Base-by-base conservation (phyloP, 2,329 filamentous ascomycete species). In the Xylaria sp. region DNA sequence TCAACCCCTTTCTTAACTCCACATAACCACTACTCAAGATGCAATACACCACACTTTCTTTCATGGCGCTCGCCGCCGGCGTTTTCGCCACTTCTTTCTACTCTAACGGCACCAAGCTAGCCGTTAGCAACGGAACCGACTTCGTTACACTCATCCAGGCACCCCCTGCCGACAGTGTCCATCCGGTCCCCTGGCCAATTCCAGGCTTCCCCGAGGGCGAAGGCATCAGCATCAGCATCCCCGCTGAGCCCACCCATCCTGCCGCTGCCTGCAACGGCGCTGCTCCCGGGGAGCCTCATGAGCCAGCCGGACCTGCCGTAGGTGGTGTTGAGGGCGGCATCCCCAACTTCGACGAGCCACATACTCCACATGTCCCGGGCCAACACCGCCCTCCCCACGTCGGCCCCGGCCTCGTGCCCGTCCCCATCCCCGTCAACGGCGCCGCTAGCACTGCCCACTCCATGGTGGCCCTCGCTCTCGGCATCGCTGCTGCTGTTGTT, bases 11-110 rank as follows among this genome's bases (percentile, higher is more conserved):
- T 31, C 15, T 19, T 2, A 31, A 12, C 3, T 21, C 19, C 33
- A 17, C 4, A 14, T 17, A 37, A 19, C 19, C 33, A n/a, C 23
- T 12, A 4, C 15, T 51, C 45, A 60, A 23, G 28, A 63, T 63
- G 61, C 45, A 60, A 51, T 56, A 56, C 58, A 21, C 58, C n/a
- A 1, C 46, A n/a, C 23, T 25, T 31, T 42, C 51, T 17, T 9
- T 56, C 43, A 12, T 45, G 50, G 50, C 43, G 9, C 28, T 63
- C 23, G 38, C 17, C 45, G 9, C 46, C 17, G 51, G 31, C 19
- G n/a, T 31, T 19, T 37, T 47, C 28, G 38, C 53, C 43, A n/a
- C 33, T 2, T 28, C 35, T 14, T 14, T 45, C 2, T 21, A 15
- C n/a, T 1, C 7, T 42, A 31, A 31, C 28, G 28, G 9, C 5